Base-by-base conservation (phyloP, 176 grass and related monocot species). In the Rhipidocladum racemiflorum region DNA sequence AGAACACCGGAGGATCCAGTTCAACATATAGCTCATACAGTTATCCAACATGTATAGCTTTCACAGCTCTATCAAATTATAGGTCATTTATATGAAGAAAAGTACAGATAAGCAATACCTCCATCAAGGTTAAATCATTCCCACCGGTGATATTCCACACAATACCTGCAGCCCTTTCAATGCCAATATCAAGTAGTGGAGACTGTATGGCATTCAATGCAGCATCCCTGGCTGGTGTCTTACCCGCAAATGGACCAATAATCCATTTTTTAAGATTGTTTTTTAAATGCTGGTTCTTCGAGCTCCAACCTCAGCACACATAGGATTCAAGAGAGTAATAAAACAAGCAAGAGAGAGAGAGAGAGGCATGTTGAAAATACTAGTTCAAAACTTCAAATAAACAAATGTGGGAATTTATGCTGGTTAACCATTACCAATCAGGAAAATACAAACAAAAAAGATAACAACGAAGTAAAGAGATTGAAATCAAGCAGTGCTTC, bases 231-330 rank as follows among this genome's bases (percentile, higher is more conserved):
- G 25, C 59, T 61, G 12, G 25, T 61, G 59, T 61, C 59, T 61
- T 29, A 28, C 25, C 13, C 29, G 11, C 11, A 61, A 61, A 61
- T 14, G 25, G 61, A 32, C 14, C 27, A 63, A 63, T 32, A 46
- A 29, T 75, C 84, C 87, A 76, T 89, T 81, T 50, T 84, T 29
- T 70, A 89, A 34, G 82, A 81, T 35, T 48, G 3, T 48, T 48
- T 4, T 81, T 43, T 82, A 63, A 63, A 63, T 63, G 25, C 9
- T 12, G 9, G 56, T 60, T 9, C 56, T 60, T 27, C 9, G 11
- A 27, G 56, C 56, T 60, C 23, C 56, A 60, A 60, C 56, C 3
- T 27, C 56, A 60, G 56, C 23, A 12, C 23, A 13, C 9, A 59
- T 23, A 32, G 27, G 60, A 63, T 63, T 30, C 25, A 32, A 59